Percentiles rank a stretch among this genome's conserved stretches.
Conservation (phyloP, 2,329 filamentous ascomycete genomes). For the Paecilomyces formosus region DNA sequence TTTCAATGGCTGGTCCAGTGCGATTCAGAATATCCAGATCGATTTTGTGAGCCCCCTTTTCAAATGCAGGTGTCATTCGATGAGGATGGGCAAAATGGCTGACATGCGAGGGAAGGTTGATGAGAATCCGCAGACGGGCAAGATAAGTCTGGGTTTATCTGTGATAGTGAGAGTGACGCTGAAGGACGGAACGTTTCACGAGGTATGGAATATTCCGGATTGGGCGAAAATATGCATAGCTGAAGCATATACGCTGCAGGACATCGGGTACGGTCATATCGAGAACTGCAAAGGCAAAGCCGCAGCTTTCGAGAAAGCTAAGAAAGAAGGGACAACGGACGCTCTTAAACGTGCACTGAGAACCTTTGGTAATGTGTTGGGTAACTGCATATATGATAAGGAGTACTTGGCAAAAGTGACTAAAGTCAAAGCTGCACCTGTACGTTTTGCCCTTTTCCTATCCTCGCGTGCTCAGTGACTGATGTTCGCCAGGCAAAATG, state of each 20-base stretch:
- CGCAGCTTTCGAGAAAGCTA: slow-evolving; percentile 94
- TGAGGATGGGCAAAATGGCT: background rate
- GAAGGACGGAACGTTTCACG: slow-evolving; percentile 90
- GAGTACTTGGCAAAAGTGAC: slow-evolving; percentile 85
- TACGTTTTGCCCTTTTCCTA: slow-evolving; percentile 16
- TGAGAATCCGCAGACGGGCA: slow-evolving; percentile 68
- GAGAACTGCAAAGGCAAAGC: slow-evolving; percentile 96
- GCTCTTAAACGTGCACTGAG: slow-evolving; percentile 81
- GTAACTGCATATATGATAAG: slow-evolving; percentile 99
- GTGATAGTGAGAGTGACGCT: slow-evolving; percentile 87
- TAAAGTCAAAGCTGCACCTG: slow-evolving; percentile 72
- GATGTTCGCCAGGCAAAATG: slow-evolving; percentile 51
- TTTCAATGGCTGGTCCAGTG: slow-evolving; percentile 95
- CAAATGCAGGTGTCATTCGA: no score
- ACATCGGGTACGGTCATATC: slow-evolving; percentile 92
- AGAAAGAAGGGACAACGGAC: slow-evolving; percentile 96
- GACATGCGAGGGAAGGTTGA: slow-evolving; percentile 50
- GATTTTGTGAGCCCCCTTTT: slow-evolving; percentile 60
- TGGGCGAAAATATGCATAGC: slow-evolving; percentile 1
- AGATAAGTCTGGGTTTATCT: slow-evolving; percentile 76
- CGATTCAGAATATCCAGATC: slow-evolving; percentile 89
- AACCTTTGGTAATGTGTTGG: slow-evolving; percentile 91
- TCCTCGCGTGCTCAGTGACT: slow-evolving; percentile 8
- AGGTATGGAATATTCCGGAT: slow-evolving; percentile 40
- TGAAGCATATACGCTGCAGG: slow-evolving; percentile 35